Evolutionary conservation across 139 green algal species (phyloP).

Genomic region (Chlamydomonas sp.): DNA sequence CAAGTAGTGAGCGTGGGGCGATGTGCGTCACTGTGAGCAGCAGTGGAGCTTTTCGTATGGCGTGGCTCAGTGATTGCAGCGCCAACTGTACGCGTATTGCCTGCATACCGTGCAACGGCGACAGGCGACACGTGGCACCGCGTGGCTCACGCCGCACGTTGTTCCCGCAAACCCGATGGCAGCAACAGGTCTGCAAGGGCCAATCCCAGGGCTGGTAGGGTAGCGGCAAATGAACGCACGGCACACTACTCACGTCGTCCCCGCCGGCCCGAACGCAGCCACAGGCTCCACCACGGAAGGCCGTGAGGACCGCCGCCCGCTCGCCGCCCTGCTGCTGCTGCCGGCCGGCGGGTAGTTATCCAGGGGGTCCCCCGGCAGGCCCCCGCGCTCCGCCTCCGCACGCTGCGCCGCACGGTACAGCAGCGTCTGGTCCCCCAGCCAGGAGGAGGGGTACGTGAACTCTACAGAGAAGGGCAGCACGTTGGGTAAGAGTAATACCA

Average conservation of each 20-base stretch:
- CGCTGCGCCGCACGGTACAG: conserved; percentile 73
- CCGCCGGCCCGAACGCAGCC: conserved; percentile 86
- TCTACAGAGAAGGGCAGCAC: conserved; percentile 60
- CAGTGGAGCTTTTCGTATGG: too few species aligned
- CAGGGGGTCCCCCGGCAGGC: conserved; percentile 63
- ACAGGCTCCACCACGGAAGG: conserved; percentile 69
- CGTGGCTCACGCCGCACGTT: too few species aligned
- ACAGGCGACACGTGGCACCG: too few species aligned
- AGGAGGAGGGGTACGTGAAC: conserved; percentile 86
- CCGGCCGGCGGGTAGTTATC: conserved; percentile 48
- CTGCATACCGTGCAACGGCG: too few species aligned
- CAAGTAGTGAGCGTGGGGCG: neutral
- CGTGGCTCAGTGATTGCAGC: too few species aligned
- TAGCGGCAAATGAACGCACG: neutral
- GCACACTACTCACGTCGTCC: conserved; percentile 62
- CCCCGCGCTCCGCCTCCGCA: conserved; percentile 61
- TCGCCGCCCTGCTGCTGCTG: neutral
- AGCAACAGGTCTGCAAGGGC: too few species aligned
- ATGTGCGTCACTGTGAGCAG: neutral
- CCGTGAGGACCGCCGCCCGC: neutral
- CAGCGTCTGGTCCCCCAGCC: conserved; percentile 91
- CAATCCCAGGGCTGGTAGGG: too few species aligned
- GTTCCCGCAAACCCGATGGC: too few species aligned
- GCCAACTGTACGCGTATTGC: too few species aligned
- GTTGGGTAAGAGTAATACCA: neutral